Evolutionary conservation across 2,329 filamentous ascomycete species (phyloP).

Genomic region (Alternaria brassicae): DNA sequence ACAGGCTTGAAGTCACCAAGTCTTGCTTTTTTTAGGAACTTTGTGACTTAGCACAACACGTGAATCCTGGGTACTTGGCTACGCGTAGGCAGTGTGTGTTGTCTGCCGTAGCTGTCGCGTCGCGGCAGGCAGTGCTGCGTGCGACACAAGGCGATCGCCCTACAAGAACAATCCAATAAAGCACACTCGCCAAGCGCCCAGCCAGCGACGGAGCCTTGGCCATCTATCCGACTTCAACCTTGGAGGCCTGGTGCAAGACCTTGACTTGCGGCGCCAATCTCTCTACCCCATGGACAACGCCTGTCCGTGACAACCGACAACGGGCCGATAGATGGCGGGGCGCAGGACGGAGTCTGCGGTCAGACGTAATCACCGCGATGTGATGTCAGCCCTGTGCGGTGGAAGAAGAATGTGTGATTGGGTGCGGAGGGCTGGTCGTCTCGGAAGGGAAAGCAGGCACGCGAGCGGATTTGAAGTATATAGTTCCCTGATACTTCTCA

Average conservation of each 20-base stretch:
- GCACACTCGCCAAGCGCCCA: background rate
- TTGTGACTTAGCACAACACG: background rate
- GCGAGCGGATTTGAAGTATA: background rate
- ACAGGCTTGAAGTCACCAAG: background rate
- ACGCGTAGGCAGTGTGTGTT: slow-evolving; percentile 4
- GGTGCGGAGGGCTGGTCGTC: background rate
- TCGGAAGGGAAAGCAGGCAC: slow-evolving; percentile 7
- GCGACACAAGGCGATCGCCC: slow-evolving; percentile 2
- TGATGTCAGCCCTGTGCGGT: background rate
- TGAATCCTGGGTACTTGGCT: background rate
- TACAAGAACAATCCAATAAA: background rate
- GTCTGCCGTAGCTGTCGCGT: background rate
- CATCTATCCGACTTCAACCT: background rate
- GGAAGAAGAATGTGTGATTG: background rate
- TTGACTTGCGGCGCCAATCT: background rate
- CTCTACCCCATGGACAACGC: background rate
- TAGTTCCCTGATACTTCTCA: background rate
- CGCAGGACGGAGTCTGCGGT: background rate
- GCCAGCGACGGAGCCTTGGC: background rate
- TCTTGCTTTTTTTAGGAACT: background rate
- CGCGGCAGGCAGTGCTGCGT: background rate
- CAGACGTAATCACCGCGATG: slow-evolving; percentile 6
- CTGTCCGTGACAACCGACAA: background rate
- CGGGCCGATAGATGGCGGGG: slow-evolving; percentile 7
- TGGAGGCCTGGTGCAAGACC: background rate